Base-by-base conservation (phyloP, 108 stramenopile species). In the Pseudonitzschia multiseries region DNA sequence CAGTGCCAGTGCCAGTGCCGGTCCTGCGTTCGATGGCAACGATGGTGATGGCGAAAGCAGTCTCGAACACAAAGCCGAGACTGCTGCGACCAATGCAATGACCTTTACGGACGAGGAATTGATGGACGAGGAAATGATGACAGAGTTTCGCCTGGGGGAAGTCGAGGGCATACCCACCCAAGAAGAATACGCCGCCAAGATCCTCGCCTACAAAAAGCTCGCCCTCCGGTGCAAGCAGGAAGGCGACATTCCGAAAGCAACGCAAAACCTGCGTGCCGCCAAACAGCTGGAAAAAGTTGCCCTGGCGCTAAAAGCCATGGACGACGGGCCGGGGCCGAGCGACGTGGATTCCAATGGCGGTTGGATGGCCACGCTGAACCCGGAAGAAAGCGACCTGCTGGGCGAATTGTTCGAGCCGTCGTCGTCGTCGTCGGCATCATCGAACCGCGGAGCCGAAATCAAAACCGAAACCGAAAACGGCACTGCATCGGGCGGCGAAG, bases 61-160 rank as follows among this genome's bases (percentile, higher is more conserved):
- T 0, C 22, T 54, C 22, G 53, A 26, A 56, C 18, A 2, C 36
- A 28, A 29, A 32, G n/a, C n/a, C n/a, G n/a, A n/a, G n/a, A n/a
- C n/a, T n/a, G n/a, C 46, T n/a, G 33, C 1, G 12, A 14, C 9
- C 14, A 40, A 72, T n/a, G 42, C 28, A 15, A 54, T 75, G 33
- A 48, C 70, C 27, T 66, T 72, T 69, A 68, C 74, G 46, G 46
- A 51, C 15, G 67, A 73, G 9, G 79, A 80, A 75, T 67, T 80
- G 74, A 71, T 68, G 40, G 74, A 80, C 71, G 31, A 64, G 50
- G 79, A 80, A 54, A 75, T 75, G 70, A 71, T 80, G 74, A 68
- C 48, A 33, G 79, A 80, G 74, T 72, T 80, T 0, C 24, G 62
- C 21, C 14, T 26, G 15, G 74, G 48, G 17, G 79, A 69, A n/a